Evolutionary conservation across 495 filamentous ascomycete genomes (phyloP), one percentile per base, ranked within the genome.

Genomic region (Penicillium simplicissimum): DNA sequence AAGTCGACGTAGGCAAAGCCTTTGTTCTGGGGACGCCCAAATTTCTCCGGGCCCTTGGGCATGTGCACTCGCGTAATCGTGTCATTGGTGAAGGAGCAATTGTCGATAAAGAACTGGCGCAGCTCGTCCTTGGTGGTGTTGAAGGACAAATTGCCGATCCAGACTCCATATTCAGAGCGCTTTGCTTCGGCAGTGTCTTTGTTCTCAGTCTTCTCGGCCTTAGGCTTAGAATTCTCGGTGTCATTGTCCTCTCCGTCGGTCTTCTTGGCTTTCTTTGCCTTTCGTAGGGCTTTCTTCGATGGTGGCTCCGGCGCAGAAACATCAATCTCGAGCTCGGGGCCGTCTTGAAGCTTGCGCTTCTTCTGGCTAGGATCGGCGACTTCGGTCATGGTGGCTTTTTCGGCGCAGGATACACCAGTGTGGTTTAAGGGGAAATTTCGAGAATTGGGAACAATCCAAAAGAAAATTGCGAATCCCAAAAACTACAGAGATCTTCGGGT

Each of bases 1-100:
- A 99, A 96, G 69, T 99, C 96, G 55, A 99, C 87, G 67, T 98
- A 98, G 56, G 96, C 96, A 71, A 96, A 99, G 8, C 95, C 96
- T 69, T 87, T 90, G 76, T 98, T 93, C 31, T 84, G 81, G 13
- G 81, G 67, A 61, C 81, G 87, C 33, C 70, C 74, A 35, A 77
- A 70, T 61, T 77, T 81, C 40, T 81, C 74, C 35, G 76, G 57
- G 40, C 70, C 63, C 60, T 77, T 64, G 66, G 95, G 95, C 70
- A 98, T 78, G 67, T 98, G 88, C 33, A 97, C 81, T 37, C 96
- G 83, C 2, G 92, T 95, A 59, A 98, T 93, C 0, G 73, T 74
- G 17, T 84, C 81, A 38, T 88, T 84, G 31, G 84, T 77, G 58
- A 97, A 90, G 9, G 71, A 72, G 58, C 85, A 87, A 65, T 89